These are phyloP conservation scores for Talaromyces sp. DNA, from an alignment of 2,329 filamentous ascomycete species.

Conservation along the genomic window DNA sequence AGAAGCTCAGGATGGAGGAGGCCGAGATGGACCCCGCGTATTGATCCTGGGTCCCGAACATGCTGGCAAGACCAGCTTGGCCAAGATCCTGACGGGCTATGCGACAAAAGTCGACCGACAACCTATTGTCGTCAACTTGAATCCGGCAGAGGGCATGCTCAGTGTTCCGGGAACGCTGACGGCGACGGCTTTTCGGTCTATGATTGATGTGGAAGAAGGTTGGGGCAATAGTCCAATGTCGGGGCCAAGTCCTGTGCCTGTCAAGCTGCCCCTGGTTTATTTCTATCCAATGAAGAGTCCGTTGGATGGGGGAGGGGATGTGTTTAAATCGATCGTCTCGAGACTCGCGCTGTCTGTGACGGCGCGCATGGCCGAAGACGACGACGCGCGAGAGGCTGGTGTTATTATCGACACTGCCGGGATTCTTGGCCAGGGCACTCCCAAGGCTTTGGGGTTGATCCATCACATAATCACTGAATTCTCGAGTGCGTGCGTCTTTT, in stretches of 20 bases:
- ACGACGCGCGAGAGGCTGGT: conserved; percentile 64
- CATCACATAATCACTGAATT: conserved; percentile 71
- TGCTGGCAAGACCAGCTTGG: conserved; percentile 77
- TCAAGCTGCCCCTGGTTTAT: conserved; percentile 88
- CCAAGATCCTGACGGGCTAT: conserved; percentile 72
- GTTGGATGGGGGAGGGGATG: conserved; percentile 60
- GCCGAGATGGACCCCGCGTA: conserved; percentile 66
- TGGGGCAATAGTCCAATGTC: conserved; percentile 90
- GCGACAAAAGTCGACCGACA: conserved; percentile 68
- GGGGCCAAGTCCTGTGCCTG: conserved; percentile 78
- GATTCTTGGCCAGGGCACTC: conserved; percentile 58
- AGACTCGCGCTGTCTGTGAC: conserved; percentile 74
- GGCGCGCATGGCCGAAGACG: conserved; percentile 71
- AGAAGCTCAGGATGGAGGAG: conserved; percentile 46
- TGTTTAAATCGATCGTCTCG: conserved; percentile 70
- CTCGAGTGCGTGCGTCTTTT: conserved; percentile 45
- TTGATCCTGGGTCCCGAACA: conserved; percentile 74
- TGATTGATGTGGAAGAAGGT: conserved; percentile 81
- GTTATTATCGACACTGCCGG: conserved; percentile 82
- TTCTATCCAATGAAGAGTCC: conserved; percentile 72
- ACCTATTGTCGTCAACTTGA: conserved; percentile 77
- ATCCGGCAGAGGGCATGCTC: conserved; percentile 74
- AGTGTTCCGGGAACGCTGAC: conserved; percentile 76
- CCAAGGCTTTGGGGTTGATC: conserved; percentile 66
- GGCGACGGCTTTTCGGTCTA: conserved; percentile 77